phyloP scores from a whole-genome alignment of 768 basidiomycete genomes.

The Baorangia bicolor region DNA sequence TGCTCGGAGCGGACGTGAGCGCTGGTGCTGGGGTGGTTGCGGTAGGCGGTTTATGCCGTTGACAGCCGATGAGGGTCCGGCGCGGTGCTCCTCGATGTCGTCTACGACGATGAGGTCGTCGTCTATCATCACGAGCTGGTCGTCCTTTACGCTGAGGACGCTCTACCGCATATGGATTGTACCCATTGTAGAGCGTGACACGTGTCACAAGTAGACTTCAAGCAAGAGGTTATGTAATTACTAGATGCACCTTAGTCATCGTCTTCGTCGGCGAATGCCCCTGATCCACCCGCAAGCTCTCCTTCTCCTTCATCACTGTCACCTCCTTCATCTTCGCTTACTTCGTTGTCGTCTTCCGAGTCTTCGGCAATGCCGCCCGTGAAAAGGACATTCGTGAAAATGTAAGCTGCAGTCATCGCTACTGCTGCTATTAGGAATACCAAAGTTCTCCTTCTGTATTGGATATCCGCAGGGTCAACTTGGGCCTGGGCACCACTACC shows the following conservation, averaged over 20 bases:
- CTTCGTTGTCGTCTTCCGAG: background rate
- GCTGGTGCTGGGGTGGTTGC: conserved; percentile 18
- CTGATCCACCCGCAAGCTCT: conserved; percentile 4
- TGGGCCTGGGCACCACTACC: conserved; percentile 9
- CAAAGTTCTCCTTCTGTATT: conserved; percentile 51
- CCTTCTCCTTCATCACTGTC: conserved; percentile 17
- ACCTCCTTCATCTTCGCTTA: background rate
- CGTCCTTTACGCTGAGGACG: background rate
- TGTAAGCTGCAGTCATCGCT: conserved; percentile 42
- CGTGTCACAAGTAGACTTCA: no score
- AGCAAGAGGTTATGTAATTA: background rate
- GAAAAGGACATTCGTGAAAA: conserved; percentile 17
- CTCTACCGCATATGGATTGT: background rate
- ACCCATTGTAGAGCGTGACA: conserved; percentile 9
- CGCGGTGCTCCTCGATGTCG: conserved; percentile 47
- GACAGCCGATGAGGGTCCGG: conserved; percentile 36
- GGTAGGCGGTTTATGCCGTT: conserved; percentile 25
- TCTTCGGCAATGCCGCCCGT: background rate
- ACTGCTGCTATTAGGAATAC: conserved; percentile 49
- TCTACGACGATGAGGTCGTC: conserved; percentile 65
- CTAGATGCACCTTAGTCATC: conserved; percentile 5
- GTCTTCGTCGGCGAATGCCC: conserved; percentile 13
- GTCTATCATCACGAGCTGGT: conserved; percentile 39
- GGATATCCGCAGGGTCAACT: conserved; percentile 41
- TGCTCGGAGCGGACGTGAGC: conserved; percentile 33